Evolutionary conservation across 2,329 filamentous ascomycete genomes (phyloP), one percentile per base, ranked within the genome.

Genomic region (Grosmannia penicillata): DNA sequence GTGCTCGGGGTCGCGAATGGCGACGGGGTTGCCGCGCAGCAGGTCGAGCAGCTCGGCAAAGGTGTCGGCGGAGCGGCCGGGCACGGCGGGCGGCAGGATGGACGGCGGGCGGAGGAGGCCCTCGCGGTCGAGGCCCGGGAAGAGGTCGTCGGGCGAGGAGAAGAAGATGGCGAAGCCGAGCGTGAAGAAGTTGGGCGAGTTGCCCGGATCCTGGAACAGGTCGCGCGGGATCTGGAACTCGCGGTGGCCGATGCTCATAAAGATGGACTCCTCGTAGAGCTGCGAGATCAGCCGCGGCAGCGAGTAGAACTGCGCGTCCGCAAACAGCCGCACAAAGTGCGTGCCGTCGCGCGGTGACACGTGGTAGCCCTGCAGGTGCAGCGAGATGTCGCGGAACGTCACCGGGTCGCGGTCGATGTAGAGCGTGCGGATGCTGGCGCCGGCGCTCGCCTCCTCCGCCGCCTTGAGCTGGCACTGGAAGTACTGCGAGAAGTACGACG

Each of bases 151-250:
- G 0, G 82, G 82, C 3, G 75, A 76, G 14, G 78, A 78, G 62
- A 94, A 93, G 67, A 93, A 93, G 49, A 84, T 73, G 27, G 78
- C 80, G 52, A 93, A 94, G 42, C 87, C 87, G 4, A 95, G 71
- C 1, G 85, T 81, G 65, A 96, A 96, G 67, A 86, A 96, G 57
- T 96, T 96, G 11, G 87, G 87, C n/a, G 76, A 78, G 59, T 96
- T 87, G 21, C 87, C 89, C 1, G 86, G 84, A 26, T 74, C 72
- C 23, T 73, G 79, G 57, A 96, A 93, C 44, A 93, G 68, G 49
- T 93, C 83, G 45, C 86, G 81, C 2, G 87, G 82, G 47, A 96
- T 87, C 54, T 86, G 81, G 58, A 96, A 96, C 50, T 91, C 77
- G 41, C 72, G 75, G 48, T 83, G 75, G 43, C 89, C 89, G 50